These are phyloP conservation scores for Leucoagaricus sp. DNA, from an alignment of 1,284 basidiomycete species.

Conservation along the genomic window DNA sequence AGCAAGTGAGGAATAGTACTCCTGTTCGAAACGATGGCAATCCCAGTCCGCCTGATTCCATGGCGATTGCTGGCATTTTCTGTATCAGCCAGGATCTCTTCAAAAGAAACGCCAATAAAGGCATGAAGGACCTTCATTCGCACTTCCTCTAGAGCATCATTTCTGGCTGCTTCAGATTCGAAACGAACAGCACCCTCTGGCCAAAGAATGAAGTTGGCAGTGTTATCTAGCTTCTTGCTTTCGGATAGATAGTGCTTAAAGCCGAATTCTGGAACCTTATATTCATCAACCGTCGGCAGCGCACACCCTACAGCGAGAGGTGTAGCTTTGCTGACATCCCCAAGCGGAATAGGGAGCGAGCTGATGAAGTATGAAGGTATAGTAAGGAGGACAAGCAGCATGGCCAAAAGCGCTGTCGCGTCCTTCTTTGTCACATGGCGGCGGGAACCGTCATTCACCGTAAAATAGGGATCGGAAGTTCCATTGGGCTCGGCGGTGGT, in stretches of 20 bases:
- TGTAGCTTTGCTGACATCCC: constrained; percentile 42
- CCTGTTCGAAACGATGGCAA: constrained; percentile 56
- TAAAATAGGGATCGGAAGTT: neutral
- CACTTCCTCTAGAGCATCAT: constrained; percentile 49
- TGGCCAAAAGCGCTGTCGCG: constrained; percentile 35
- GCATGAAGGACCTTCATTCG: constrained; percentile 33
- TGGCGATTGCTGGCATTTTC: constrained; percentile 33
- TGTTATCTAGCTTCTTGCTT: constrained; percentile 41
- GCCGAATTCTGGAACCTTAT: constrained; percentile 38
- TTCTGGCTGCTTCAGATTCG: constrained; percentile 46
- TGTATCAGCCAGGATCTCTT: constrained; percentile 47
- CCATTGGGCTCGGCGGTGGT: neutral
- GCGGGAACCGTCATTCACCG: neutral
- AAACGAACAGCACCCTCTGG: constrained; percentile 77
- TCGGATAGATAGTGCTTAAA: constrained; percentile 66
- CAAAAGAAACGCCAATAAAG: constrained; percentile 67
- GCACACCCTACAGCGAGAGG: constrained; percentile 65
- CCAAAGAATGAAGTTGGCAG: constrained; percentile 70
- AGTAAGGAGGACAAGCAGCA: constrained; percentile 47
- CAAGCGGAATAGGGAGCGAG: constrained; percentile 44
- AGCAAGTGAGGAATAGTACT: constrained; percentile 45
- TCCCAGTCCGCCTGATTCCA: constrained; percentile 56
- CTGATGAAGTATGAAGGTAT: constrained; percentile 54
- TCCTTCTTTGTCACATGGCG: neutral
- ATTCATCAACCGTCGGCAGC: constrained; percentile 47